Conservation (phyloP, 75 land plant species). For the Picea sitchensis region DNA sequence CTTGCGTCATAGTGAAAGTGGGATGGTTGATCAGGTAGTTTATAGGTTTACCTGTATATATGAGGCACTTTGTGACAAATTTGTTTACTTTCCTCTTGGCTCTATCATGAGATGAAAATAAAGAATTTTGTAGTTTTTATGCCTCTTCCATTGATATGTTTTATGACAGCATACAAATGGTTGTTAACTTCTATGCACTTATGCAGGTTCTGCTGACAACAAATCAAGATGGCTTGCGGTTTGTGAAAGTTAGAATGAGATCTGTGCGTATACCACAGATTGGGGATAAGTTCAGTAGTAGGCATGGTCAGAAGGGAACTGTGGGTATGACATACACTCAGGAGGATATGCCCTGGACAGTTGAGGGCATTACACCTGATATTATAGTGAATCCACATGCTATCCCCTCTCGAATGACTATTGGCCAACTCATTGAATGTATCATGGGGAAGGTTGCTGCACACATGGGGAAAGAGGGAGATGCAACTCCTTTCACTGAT, state of each 20-base stretch:
- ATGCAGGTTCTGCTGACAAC: conserved; percentile 89
- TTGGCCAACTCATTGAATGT: conserved; percentile 99
- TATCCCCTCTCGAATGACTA: conserved; percentile 99
- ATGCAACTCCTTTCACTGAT: conserved; percentile 99
- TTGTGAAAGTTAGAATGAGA: conserved; percentile 96
- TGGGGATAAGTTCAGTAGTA: conserved; percentile 98
- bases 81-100: background rate
- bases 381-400: conserved; percentile 99
- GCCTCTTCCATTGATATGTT: background rate
- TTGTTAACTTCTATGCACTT: background rate
- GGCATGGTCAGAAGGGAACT: conserved; percentile 99
- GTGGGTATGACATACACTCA: conserved; percentile 99
- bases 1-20: conserved; percentile 98
- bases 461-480: conserved; percentile 99
- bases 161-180: background rate
- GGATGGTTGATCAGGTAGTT: conserved; percentile 95
- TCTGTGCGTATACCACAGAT: conserved; percentile 98
- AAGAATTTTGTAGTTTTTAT: too few species aligned
- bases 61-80: background rate
- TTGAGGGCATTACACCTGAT: conserved; percentile 98
- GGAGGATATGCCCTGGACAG: conserved; percentile 99
- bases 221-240: conserved; percentile 96
- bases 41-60: background rate
- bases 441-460: conserved; percentile 99
- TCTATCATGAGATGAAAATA: too few species aligned